These are phyloP conservation scores for Pseudocercospora ulei DNA, from an alignment of 2,329 filamentous ascomycete genomes.

Conservation along the genomic window DNA sequence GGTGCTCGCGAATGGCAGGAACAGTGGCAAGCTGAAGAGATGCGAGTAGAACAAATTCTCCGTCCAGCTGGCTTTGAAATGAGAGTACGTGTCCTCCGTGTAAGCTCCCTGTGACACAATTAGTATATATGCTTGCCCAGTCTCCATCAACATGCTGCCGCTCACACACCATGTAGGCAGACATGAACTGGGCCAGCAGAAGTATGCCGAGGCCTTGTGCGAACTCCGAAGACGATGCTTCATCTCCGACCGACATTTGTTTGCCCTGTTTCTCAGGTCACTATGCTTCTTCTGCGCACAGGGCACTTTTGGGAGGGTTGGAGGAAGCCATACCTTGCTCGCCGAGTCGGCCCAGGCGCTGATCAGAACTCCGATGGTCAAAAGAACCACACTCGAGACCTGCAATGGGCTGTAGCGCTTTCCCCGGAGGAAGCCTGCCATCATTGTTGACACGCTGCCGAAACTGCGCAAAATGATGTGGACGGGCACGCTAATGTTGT, in stretches of 20 bases:
- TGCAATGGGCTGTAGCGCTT: conserved; percentile 76
- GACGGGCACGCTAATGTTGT: conserved; percentile 88
- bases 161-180: conserved; percentile 89
- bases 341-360: conserved; percentile 84
- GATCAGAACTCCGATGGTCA: conserved; percentile 77
- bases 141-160: too few relatives aligned
- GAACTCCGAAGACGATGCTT: conserved; percentile 42
- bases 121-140: too few relatives aligned
- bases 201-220: conserved; percentile 68
- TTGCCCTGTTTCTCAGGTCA: conserved; percentile 35
- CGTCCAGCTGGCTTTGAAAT: conserved; percentile 81
- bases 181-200: conserved; percentile 77
- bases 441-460: conserved; percentile 90
- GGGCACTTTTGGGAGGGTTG: not conserved
- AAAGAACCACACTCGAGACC: conserved; percentile 65
- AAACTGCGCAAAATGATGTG: conserved; percentile 95
- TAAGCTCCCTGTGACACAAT: conserved; percentile 80
- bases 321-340: conserved; percentile 65
- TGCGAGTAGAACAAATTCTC: conserved; percentile 94
- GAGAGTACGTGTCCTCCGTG: conserved; percentile 78
- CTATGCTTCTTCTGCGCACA: not conserved
- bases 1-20: conserved; percentile 59
- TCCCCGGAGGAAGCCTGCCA: conserved; percentile 76
- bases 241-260: conserved; percentile 37
- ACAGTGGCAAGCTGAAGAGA: conserved; percentile 64